Evolutionary conservation across 352 stramenopile genomes (phyloP), one percentile per base, ranked within the genome.

Genomic region (Phytopythium cucurbitacearum): DNA sequence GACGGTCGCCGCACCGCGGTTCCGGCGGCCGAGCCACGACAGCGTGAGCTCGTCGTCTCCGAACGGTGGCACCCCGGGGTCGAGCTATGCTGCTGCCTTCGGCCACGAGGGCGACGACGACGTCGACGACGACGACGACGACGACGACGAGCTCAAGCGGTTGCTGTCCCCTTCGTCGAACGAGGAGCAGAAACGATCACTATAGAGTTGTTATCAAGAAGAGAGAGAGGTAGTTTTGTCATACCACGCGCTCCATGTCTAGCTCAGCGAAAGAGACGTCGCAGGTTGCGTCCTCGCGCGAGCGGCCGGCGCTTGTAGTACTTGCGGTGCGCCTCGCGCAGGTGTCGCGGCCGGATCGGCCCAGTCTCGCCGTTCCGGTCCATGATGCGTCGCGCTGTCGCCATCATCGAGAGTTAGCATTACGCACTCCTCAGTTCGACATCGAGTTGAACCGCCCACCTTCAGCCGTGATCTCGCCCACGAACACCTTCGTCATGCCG

Each of bases 401-500:
- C 51, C n/a, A 41, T 15, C 12, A 38, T 48, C 28, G 34, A 47
- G 15, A 47, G 40, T 47, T 21, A 35, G 33, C 40, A 39, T 3
- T 15, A 12, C 44, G 28, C 39, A 1, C n/a, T 36, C 6, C 39
- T 37, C 0, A 13, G 7, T 10, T 38, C 28, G 44, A 21, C 7
- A 16, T 32, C 5, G 9, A 49, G 3, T 12, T 51, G 0, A n/a
- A 11, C 35, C n/a, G 40, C 44, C 8, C 48, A 91, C 80, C 80
- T 81, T 92, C 80, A 2, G 82, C 76, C 10, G 78, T 90, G 51
- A 94, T 70, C 48, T 89, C 78, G 15, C 84, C 80, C 0, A 91
- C 78, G 40, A 94, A 91, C 12, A 87, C 77, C 52, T 94, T 94
- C 33, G 80, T 83, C 73, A 94, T 89, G n/a, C 84, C 84, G 7